Percentiles rank a stretch among this genome's conserved stretches.
These are phyloP conservation scores for Leptomonas seymouri DNA, from an alignment of 208 protist species.

Conservation along the genomic window DNA sequence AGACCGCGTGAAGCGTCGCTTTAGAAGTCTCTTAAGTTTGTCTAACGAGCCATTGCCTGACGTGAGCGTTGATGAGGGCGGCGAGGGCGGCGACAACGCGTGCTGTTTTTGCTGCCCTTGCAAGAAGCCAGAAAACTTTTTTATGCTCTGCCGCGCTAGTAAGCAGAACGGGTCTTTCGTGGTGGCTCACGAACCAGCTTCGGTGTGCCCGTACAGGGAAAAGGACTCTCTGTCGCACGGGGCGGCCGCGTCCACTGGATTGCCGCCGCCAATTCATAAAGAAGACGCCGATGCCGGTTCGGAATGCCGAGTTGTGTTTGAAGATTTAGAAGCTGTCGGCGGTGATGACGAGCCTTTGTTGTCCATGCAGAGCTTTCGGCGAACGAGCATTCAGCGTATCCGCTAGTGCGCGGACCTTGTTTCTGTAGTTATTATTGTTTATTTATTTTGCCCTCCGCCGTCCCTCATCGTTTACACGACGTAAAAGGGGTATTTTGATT, in stretches of 20 bases:
- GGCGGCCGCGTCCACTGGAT: neutral
- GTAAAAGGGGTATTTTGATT: too few relatives aligned
- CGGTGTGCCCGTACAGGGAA: neutral
- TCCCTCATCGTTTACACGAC: too few relatives aligned
- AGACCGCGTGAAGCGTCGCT: neutral
- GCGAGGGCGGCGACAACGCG: slow-evolving; percentile 9
- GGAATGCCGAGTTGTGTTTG: slow-evolving; percentile 13
- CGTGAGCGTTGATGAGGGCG: slow-evolving; percentile 8
- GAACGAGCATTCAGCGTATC: slow-evolving; percentile 29
- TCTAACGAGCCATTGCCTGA: slow-evolving; percentile 2
- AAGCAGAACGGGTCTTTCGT: neutral
- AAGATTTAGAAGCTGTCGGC: slow-evolving; percentile 25
- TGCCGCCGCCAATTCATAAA: neutral
- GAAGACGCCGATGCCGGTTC: neutral
- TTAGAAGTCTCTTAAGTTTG: neutral
- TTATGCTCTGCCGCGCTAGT: slow-evolving; percentile 25
- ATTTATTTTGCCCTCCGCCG: neutral
- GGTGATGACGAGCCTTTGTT: slow-evolving; percentile 51
- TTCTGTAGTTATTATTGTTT: neutral
- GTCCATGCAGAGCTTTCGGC: slow-evolving; percentile 54
- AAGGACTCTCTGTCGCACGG: neutral
- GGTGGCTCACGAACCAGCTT: neutral
- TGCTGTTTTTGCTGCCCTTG: slow-evolving; percentile 67
- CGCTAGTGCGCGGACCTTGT: slow-evolving; percentile 18
- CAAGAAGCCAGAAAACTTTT: slow-evolving; percentile 42